Percentiles rank a stretch among this genome's conserved stretches.
These are phyloP conservation scores for Diaporthe ampelina DNA, from an alignment of 2,329 filamentous ascomycete genomes.

Conservation along the genomic window DNA sequence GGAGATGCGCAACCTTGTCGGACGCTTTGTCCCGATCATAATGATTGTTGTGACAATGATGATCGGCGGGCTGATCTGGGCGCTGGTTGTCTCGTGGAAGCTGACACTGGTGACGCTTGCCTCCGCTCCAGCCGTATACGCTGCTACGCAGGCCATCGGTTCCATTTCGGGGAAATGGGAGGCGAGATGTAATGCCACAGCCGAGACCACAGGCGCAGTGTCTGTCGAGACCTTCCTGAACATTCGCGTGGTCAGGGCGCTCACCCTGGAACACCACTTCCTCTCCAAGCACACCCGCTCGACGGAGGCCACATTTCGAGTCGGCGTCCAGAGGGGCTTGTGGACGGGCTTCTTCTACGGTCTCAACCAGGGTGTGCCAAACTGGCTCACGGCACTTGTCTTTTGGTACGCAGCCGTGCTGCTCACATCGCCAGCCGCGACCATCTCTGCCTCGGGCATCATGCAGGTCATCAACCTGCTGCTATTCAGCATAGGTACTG, in stretches of 20 bases:
- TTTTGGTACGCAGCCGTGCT: slow-evolving; percentile 86
- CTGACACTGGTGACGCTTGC: slow-evolving; percentile 83
- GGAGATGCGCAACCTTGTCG: slow-evolving; percentile 87
- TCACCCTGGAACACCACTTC: slow-evolving; percentile 83
- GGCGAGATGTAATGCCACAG: slow-evolving; percentile 72
- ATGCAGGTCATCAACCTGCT: slow-evolving; percentile 85
- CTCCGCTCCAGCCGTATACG: slow-evolving; percentile 76
- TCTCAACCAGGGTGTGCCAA: slow-evolving; percentile 79
- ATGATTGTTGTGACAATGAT: slow-evolving; percentile 79
- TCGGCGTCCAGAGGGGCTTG: slow-evolving; percentile 76
- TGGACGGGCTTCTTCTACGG: slow-evolving; percentile 82
- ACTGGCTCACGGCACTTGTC: slow-evolving; percentile 81
- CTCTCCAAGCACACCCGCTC: slow-evolving; percentile 70
- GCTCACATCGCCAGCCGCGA: slow-evolving; percentile 62
- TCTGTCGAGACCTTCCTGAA: slow-evolving; percentile 83
- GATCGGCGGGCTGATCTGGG: slow-evolving; percentile 79
- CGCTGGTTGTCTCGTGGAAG: slow-evolving; percentile 81
- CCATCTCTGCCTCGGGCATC: slow-evolving; percentile 68
- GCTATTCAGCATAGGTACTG: slow-evolving; percentile 84
- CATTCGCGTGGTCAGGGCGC: slow-evolving; percentile 81
- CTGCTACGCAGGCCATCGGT: slow-evolving; percentile 75
- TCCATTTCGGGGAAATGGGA: slow-evolving; percentile 80
- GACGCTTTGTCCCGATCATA: slow-evolving; percentile 80
- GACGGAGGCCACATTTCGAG: slow-evolving; percentile 63
- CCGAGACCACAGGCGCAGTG: slow-evolving; percentile 71